Conservation (phyloP, 2,329 filamentous ascomycete species). For the Westerdykella aurantiaca region DNA sequence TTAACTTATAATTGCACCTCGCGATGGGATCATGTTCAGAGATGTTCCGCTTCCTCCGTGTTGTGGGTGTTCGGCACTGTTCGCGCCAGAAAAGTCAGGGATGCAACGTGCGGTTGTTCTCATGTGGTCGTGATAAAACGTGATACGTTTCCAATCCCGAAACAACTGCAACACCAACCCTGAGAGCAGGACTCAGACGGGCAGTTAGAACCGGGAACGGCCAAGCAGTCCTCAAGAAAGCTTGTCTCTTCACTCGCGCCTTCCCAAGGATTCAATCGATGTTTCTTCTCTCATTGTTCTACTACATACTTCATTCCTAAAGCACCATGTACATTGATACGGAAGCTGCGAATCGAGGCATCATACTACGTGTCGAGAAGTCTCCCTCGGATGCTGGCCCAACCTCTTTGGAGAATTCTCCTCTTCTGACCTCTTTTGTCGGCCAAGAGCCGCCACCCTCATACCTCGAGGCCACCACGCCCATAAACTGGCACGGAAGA, state of each 20-base stretch:
- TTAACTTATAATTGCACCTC: too few relatives aligned
- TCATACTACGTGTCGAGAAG: conserved; percentile 13
- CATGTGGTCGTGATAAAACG: conserved; percentile 12
- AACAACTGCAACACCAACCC: conserved; percentile 17
- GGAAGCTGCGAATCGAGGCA: conserved; percentile 23
- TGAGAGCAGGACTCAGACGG: too few relatives aligned
- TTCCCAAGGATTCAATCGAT: not conserved
- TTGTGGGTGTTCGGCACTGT: too few relatives aligned
- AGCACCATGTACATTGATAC: conserved; percentile 30
- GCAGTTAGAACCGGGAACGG: too few relatives aligned
- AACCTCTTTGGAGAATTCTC: conserved; percentile 13
- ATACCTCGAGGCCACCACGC: conserved; percentile 33
- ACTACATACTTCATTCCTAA: not conserved
- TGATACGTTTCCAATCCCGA: conserved; percentile 21
- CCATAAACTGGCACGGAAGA: conserved; percentile 23
- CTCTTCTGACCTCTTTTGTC: conserved; percentile 22
- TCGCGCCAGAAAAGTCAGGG: too few relatives aligned
- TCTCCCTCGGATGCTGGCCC: conserved; percentile 8
- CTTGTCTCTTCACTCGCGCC: conserved; percentile 1
- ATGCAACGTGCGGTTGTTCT: too few relatives aligned
- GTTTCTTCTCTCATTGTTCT: too few relatives aligned
- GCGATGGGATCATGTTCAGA: too few relatives aligned
- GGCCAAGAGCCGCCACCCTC: conserved; percentile 21
- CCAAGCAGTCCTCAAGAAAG: not conserved
- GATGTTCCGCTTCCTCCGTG: too few relatives aligned